Conservation (phyloP, 2,329 filamentous ascomycete genomes). For the Colletotrichum sp. region DNA sequence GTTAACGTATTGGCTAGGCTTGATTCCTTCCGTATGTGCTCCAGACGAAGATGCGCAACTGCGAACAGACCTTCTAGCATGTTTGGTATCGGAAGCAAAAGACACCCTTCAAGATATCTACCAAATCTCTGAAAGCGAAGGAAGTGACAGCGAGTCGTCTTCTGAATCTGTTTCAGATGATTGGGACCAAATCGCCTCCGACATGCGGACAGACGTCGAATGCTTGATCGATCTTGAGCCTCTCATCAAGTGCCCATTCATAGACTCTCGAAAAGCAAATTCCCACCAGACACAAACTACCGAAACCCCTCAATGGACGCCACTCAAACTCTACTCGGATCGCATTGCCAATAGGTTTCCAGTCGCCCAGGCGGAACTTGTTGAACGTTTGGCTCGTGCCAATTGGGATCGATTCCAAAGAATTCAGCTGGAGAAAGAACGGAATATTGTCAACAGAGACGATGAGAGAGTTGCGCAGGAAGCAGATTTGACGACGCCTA, state of each 20-base stretch:
- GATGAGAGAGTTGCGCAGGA: neutral
- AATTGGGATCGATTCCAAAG: neutral
- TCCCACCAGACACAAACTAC: too few relatives aligned
- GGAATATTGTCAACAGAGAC: neutral
- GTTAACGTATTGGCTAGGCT: neutral
- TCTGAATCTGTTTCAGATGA: neutral
- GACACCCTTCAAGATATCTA: neutral
- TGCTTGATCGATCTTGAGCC: neutral
- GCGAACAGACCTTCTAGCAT: neutral
- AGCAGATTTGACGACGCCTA: neutral
- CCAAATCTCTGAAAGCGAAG: neutral
- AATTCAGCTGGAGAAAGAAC: neutral
- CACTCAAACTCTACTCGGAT: neutral
- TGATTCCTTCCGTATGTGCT: neutral
- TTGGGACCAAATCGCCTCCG: neutral
- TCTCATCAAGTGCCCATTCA: neutral
- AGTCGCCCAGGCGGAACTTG: neutral
- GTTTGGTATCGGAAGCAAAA: neutral
- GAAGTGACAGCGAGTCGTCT: neutral
- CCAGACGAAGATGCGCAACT: neutral
- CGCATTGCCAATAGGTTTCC: neutral
- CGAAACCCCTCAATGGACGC: neutral
- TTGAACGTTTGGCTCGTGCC: neutral
- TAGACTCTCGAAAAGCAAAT: neutral
- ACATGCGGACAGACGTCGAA: neutral